A percentile compares a stretch with the other conserved stretches of the same genome.
phyloP scores from a whole-genome alignment of 805 yeast species.

The Torulaspora quercuum region DNA sequence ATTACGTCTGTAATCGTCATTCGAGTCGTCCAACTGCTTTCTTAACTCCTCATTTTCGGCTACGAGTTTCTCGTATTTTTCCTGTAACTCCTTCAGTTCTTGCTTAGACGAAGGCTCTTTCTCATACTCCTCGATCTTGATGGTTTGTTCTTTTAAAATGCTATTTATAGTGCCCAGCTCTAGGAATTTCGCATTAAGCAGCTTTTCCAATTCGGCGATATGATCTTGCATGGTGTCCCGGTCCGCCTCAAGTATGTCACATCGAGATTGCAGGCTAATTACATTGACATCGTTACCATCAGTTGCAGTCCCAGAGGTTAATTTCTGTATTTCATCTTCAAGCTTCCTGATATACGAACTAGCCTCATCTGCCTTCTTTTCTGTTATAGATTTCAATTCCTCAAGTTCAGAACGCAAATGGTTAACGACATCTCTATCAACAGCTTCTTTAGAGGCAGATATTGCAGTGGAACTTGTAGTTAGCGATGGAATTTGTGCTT shows the following conservation, averaged over 20 bases:
- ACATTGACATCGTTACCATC: constrained; percentile 26
- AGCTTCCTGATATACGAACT: constrained; percentile 49
- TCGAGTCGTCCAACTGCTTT: constrained; percentile 37
- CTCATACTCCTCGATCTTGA: constrained; percentile 43
- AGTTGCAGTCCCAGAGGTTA: constrained; percentile 31
- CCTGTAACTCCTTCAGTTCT: constrained; percentile 47
- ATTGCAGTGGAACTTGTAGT: background rate
- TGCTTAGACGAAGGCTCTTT: constrained; percentile 45
- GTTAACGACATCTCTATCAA: constrained; percentile 31
- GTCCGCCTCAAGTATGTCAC: constrained; percentile 42
- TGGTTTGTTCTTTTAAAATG: constrained; percentile 52
- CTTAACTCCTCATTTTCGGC: constrained; percentile 45
- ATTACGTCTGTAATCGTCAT: constrained; percentile 34
- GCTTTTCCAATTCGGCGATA: constrained; percentile 47
- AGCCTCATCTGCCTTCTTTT: constrained; percentile 54
- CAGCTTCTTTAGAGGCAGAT: constrained; percentile 15
- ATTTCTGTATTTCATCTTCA: constrained; percentile 39
- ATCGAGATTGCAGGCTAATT: constrained; percentile 17
- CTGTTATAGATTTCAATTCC: constrained; percentile 43
- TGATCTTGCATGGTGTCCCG: constrained; percentile 43
- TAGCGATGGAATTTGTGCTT: background rate
- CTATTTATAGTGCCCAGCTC: constrained; percentile 52
- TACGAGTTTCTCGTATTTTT: constrained; percentile 43
- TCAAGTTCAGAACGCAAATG: constrained; percentile 37
- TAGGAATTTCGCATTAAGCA: constrained; percentile 50